Evolutionary conservation across 2,329 filamentous ascomycete genomes (phyloP).

Genomic region (Venturia effusa): DNA sequence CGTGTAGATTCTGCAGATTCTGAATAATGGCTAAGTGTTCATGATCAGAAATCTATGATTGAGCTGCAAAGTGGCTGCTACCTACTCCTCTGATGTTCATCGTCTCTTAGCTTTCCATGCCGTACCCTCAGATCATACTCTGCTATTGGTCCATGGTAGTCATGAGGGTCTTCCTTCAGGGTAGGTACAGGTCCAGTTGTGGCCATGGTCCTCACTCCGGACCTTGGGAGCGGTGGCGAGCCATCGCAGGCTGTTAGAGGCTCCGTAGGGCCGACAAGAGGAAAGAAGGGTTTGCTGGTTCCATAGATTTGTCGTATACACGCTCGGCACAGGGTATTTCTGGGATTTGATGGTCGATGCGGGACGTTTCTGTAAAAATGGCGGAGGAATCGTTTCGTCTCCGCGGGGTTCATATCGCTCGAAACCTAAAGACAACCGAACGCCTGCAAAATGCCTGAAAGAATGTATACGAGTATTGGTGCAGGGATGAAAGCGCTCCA

Average conservation of each 20-base stretch:
- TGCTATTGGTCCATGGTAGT: conserved; percentile 55
- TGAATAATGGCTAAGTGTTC: conserved; percentile 63
- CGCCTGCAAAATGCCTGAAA: conserved; percentile 1
- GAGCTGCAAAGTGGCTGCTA: neutral
- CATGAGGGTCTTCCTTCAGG: neutral
- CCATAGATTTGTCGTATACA: neutral
- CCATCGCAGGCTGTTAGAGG: neutral
- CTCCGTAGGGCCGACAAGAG: neutral
- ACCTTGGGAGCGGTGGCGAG: neutral
- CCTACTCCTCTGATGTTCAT: conserved; percentile 78
- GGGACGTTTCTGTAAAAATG: neutral
- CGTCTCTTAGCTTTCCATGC: conserved; percentile 64
- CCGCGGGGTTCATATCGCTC: neutral
- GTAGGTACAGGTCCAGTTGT: neutral
- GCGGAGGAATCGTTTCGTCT: neutral
- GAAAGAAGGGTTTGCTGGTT: neutral
- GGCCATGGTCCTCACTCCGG: neutral
- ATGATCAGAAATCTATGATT: conserved; percentile 6
- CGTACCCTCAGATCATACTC: conserved; percentile 82
- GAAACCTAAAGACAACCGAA: neutral
- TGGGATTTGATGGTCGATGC: neutral
- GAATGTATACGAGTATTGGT: neutral
- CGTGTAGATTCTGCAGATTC: conserved; percentile 77
- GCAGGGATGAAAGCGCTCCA: neutral
- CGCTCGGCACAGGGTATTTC: neutral